Conservation (phyloP, 371 early-diverging fungal species). For the Funneliformis caledonium region DNA sequence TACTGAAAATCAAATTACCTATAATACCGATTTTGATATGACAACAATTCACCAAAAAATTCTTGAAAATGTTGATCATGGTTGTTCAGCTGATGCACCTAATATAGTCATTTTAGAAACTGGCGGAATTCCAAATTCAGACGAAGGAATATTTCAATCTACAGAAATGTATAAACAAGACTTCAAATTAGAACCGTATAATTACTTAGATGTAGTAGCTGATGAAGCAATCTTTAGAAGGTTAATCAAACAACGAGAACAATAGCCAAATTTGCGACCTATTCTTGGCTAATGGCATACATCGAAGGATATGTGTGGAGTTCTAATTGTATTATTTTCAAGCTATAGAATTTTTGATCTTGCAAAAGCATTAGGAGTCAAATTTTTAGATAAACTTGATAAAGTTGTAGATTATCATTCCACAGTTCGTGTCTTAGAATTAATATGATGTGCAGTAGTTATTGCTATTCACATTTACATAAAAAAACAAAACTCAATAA, state of each 20-base stretch:
- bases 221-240: not conserved
- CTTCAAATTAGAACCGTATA: too few species aligned
- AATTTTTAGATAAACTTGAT: constrained; percentile 29
- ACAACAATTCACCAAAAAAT: not conserved
- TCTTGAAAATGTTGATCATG: not conserved
- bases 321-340: too few species aligned
- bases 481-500: not conserved
- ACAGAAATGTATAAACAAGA: too few species aligned
- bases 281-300: constrained; percentile 24
- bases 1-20: not conserved
- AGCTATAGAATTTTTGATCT: too few species aligned
- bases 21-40: not conserved
- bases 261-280: not conserved
- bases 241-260: not conserved
- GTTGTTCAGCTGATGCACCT: constrained; percentile 5
- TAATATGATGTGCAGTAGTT: not conserved
- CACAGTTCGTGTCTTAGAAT: not conserved
- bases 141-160: too few species aligned
- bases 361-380: not conserved
- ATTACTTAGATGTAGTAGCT: too few species aligned
- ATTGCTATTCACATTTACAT: not conserved
- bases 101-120: constrained; percentile 23
- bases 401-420: not conserved
- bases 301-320: not conserved
- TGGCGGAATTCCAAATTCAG: not conserved